Conservation (phyloP, 495 filamentous ascomycete species). For the Cudoniella acicularis region DNA sequence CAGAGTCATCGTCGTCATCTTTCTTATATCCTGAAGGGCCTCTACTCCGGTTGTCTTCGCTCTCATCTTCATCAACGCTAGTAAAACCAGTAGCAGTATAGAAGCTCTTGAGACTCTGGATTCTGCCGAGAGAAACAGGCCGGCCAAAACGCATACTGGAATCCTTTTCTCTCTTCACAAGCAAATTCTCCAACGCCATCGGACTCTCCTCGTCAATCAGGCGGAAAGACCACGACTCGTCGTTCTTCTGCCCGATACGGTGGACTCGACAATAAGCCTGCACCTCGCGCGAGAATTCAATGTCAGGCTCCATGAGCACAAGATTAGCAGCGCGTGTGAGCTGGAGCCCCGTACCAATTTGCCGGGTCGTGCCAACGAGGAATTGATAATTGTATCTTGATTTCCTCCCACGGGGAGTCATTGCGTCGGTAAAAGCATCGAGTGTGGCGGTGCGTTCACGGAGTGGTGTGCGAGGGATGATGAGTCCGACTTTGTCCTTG, state of each 20-base stretch:
- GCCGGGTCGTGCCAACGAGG: conserved; percentile 4
- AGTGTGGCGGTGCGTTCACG: conserved; percentile 2
- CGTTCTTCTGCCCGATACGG: conserved; percentile 17
- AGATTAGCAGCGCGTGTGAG: conserved; percentile 12
- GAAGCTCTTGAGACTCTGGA: too few species aligned
- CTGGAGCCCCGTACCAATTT: conserved; percentile 11
- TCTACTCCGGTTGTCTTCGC: too few species aligned
- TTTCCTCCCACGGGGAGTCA: not conserved
- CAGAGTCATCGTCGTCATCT: too few species aligned
- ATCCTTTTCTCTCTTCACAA: conserved; percentile 8
- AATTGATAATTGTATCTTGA: conserved; percentile 4
- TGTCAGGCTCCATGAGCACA: conserved; percentile 16
- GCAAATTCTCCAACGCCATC: not conserved
- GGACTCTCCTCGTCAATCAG: conserved; percentile 2
- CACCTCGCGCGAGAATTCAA: conserved; percentile 4
- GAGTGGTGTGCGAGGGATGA: not conserved
- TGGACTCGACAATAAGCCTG: conserved; percentile 15
- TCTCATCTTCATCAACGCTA: too few species aligned
- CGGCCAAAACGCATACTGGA: too few species aligned
- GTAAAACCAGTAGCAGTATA: too few species aligned
- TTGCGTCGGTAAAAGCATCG: conserved; percentile 6
- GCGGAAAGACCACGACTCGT: not conserved
- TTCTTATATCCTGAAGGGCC: too few species aligned
- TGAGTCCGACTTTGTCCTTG: not conserved
- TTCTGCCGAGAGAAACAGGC: too few species aligned